These are phyloP conservation scores for Pseudogymnoascus sp. DNA, from an alignment of 2,329 filamentous ascomycete species.

Conservation along the genomic window DNA sequence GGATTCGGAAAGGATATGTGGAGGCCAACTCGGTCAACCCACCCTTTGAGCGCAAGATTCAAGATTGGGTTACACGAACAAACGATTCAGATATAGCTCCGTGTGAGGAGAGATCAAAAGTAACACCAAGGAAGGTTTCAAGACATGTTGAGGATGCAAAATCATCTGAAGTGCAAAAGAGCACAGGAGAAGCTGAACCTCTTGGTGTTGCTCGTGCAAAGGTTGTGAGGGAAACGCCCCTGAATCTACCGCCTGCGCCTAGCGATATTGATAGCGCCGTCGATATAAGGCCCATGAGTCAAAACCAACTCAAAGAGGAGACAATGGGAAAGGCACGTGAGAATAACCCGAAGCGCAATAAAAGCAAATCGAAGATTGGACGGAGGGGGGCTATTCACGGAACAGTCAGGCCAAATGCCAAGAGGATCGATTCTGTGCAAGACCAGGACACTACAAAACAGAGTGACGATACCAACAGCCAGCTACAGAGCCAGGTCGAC, in stretches of 20 bases:
- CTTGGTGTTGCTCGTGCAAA: not conserved
- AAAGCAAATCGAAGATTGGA: slow-evolving; percentile 5
- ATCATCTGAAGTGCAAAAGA: not conserved
- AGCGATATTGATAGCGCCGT: not conserved
- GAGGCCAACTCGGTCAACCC: slow-evolving; percentile 47
- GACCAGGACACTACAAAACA: slow-evolving; percentile 23
- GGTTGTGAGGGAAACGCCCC: slow-evolving; percentile 22
- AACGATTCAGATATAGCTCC: not conserved
- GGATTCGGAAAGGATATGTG: slow-evolving; percentile 43
- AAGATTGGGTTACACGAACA: slow-evolving; percentile 46
- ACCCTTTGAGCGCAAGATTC: slow-evolving; percentile 51
- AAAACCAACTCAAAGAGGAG: slow-evolving; percentile 20
- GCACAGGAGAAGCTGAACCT: not conserved
- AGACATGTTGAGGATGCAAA: not conserved
- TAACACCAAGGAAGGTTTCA: not conserved
- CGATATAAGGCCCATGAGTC: slow-evolving; percentile 15
- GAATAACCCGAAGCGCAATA: slow-evolving; percentile 18
- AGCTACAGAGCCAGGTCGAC: slow-evolving; percentile 49
- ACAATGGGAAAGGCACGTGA: slow-evolving; percentile 24
- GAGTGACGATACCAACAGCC: not conserved
- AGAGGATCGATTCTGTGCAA: slow-evolving; percentile 48
- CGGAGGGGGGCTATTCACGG: slow-evolving; percentile 23
- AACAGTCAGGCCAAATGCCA: slow-evolving; percentile 40
- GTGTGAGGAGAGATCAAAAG: not conserved
- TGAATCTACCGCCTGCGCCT: slow-evolving; percentile 18